These are phyloP conservation scores for Elongisporangium undulatum DNA, from an alignment of 352 stramenopile species.

Conservation along the genomic window DNA sequence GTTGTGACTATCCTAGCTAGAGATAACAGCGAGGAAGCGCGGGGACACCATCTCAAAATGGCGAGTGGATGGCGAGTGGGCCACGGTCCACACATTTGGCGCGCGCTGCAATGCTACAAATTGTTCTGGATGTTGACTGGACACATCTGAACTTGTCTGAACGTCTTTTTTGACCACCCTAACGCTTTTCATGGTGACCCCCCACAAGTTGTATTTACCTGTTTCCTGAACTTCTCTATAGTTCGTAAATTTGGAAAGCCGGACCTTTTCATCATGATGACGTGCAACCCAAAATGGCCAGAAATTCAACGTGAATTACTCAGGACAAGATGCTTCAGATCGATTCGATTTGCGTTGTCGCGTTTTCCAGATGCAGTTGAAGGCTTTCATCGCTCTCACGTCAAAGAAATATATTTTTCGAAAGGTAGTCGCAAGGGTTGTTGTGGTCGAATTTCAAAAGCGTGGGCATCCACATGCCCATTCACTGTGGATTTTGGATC, in stretches of 20 bases:
- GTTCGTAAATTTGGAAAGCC: constrained; percentile 21
- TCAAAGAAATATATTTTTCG: constrained; percentile 20
- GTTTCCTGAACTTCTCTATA: too few relatives aligned
- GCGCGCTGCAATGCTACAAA: too few relatives aligned
- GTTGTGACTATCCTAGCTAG: too few relatives aligned
- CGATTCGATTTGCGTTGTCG: background rate
- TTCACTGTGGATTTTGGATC: constrained; percentile 26
- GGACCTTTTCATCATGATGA: constrained; percentile 32
- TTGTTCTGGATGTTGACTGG: too few relatives aligned
- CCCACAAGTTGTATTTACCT: too few relatives aligned
- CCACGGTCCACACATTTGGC: too few relatives aligned
- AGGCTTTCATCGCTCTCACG: constrained; percentile 5
- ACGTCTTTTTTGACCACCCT: too few relatives aligned
- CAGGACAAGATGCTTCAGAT: background rate
- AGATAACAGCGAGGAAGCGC: too few relatives aligned
- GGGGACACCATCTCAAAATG: too few relatives aligned
- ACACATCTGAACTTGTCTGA: too few relatives aligned
- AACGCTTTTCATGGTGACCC: too few relatives aligned
- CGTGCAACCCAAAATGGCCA: constrained; percentile 25
- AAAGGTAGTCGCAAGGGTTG: constrained; percentile 8
- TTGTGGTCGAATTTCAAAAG: constrained; percentile 44
- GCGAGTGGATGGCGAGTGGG: too few relatives aligned
- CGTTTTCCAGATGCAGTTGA: background rate
- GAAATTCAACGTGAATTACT: constrained; percentile 14
- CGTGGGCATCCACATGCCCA: constrained; percentile 31